A percentile compares a stretch with the other conserved stretches of the same genome.
Conservation (phyloP, 495 filamentous ascomycete genomes). For the Penicillium desertorum region DNA sequence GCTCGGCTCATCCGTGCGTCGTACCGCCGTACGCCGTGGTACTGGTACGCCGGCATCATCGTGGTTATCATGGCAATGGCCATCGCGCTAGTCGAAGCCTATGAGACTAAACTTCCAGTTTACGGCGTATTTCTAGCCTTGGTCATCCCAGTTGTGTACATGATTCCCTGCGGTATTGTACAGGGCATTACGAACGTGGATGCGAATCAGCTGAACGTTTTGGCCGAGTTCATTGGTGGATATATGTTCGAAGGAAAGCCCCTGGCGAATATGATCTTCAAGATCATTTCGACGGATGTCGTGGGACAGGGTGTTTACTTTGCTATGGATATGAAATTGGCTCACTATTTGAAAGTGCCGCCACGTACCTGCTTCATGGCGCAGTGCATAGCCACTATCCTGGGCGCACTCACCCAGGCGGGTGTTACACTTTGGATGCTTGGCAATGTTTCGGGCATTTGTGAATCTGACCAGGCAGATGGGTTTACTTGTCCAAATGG, state of each 20-base stretch:
- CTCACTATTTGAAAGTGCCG: conserved; percentile 44
- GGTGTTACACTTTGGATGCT: conserved; percentile 46
- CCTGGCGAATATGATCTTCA: conserved; percentile 41
- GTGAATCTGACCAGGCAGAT: conserved; percentile 30
- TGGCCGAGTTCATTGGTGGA: conserved; percentile 36
- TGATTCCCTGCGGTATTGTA: conserved; percentile 82
- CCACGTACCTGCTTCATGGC: conserved; percentile 39
- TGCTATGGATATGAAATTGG: conserved; percentile 45
- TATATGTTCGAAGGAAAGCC: conserved; percentile 36
- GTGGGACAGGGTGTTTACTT: conserved; percentile 35
- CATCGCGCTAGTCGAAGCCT: conserved; percentile 79
- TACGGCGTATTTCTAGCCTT: conserved; percentile 77
- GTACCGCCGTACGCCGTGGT: conserved; percentile 74
- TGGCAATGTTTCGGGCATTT: conserved; percentile 40
- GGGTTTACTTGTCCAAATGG: conserved; percentile 46
- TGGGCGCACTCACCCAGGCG: conserved; percentile 39
- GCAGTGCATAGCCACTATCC: conserved; percentile 41
- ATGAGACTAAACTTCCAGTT: conserved; percentile 77
- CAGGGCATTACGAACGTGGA: conserved; percentile 88
- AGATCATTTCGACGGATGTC: conserved; percentile 26
- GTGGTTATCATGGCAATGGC: conserved; percentile 70
- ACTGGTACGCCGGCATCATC: conserved; percentile 76
- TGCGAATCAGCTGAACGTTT: conserved; percentile 53
- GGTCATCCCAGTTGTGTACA: conserved; percentile 68
- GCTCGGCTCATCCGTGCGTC: conserved; percentile 68